Evolutionary conservation across 2,329 filamentous ascomycete genomes (phyloP), one percentile per base, ranked within the genome.

Genomic region (Metarhizium sp.): DNA sequence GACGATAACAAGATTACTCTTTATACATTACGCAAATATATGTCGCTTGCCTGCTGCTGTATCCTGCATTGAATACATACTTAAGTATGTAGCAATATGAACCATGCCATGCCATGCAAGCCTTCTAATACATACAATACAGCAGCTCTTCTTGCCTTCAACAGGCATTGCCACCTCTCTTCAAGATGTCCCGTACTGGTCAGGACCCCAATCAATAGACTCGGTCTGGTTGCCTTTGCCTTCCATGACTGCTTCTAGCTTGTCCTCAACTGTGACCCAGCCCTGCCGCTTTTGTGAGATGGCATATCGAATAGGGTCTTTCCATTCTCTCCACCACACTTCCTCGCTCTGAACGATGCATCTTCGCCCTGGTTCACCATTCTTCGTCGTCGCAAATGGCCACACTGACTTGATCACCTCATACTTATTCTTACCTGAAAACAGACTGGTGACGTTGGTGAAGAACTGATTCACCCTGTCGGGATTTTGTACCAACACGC

Each of bases 161-260:
- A 88, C 0, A 84, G 85, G 63, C 87, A 87, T 25, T 86, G 61
- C 30, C 88, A 67, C 60, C 87, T 88, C 62, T 87, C 64, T 61
- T 87, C 85, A 13, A 84, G 80, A 3, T 84, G 83, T 85, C 85
- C 88, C 67, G 75, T 80, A 30, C 71, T 48, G 45, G 20, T 75
- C 73, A 6, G 73, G 68, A 1, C 72, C 75, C 76, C 76, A 79
- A 53, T 78, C 74, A 18, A 78, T 67, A 3, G 63, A 52, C 1
- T 66, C 60, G 11, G 67, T 58, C 4, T 63, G 66, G 45, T 70
- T 70, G 2, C 73, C 73, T 53, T 71, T 72, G 32, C 73, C 72
- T 59, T 78, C 76, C 76, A 79, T 79, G 49, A 79, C 71, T 16
- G 69, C 75, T 62, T 80, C 78, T 7, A 80, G 69, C 59, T 77